Evolutionary conservation across 192 early-diverging fungal species (phyloP).

Genomic region (Kappamyces sp.): DNA sequence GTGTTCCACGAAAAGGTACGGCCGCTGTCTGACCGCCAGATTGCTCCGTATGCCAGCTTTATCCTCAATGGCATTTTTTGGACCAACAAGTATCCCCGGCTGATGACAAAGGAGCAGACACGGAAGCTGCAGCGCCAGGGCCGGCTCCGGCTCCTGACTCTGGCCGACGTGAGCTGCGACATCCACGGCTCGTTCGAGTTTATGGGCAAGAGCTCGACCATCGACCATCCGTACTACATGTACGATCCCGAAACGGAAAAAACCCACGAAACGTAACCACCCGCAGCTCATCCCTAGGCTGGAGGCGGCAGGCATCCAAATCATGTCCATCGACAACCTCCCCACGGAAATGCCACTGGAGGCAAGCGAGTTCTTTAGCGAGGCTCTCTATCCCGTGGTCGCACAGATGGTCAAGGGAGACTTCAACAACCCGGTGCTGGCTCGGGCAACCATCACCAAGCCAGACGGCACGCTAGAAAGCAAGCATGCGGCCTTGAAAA

Average conservation of each 20-base stretch:
- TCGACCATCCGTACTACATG: constrained; percentile 87
- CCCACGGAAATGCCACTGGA: constrained; percentile 95
- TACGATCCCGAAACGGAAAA: constrained; percentile 70
- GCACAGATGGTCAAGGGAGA: constrained; percentile 63
- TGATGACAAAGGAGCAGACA: constrained; percentile 84
- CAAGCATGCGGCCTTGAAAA: constrained; percentile 46
- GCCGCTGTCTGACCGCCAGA: constrained; percentile 24
- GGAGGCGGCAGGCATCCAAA: constrained; percentile 80
- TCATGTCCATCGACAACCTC: constrained; percentile 96
- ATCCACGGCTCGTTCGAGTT: constrained; percentile 93
- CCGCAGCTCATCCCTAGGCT: constrained; percentile 29
- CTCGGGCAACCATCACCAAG: constrained; percentile 68
- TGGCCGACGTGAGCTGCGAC: constrained; percentile 94
- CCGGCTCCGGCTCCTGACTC: constrained; percentile 65
- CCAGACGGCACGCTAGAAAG: constrained; percentile 57
- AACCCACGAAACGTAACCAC: constrained; percentile 62
- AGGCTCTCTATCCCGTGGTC: constrained; percentile 73
- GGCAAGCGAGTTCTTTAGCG: constrained; percentile 88
- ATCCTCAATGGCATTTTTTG: constrained; percentile 94
- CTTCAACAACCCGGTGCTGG: constrained; percentile 63
- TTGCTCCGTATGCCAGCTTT: constrained; percentile 87
- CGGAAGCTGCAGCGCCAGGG: constrained; percentile 59
- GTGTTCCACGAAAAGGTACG: constrained; percentile 69
- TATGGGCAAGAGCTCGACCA: constrained; percentile 80
- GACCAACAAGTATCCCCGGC: constrained; percentile 76